These are phyloP conservation scores for Curvularia hawaiiensis DNA, from an alignment of 2,329 filamentous ascomycete genomes.

Conservation along the genomic window DNA sequence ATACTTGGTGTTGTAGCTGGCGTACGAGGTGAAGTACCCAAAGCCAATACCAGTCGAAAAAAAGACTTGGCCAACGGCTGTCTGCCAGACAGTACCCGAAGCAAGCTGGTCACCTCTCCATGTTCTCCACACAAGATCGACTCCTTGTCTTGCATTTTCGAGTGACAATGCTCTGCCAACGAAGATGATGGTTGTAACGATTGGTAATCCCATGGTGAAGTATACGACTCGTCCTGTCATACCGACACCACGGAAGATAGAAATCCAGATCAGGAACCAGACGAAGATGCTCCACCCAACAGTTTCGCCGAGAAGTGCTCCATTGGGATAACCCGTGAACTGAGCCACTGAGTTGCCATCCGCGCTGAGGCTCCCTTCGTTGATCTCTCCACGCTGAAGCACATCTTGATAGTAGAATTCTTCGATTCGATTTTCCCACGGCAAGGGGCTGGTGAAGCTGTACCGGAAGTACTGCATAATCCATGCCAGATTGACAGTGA, in stretches of 20 bases:
- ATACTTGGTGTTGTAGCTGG: slow-evolving; percentile 62
- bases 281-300: slow-evolving; percentile 64
- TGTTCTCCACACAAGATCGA: slow-evolving; percentile 56
- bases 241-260: slow-evolving; percentile 64
- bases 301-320: slow-evolving; percentile 59
- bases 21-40: slow-evolving; percentile 62
- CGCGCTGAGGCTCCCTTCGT: slow-evolving; percentile 40
- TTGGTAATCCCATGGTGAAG: slow-evolving; percentile 66
- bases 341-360: slow-evolving; percentile 48
- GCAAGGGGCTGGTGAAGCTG: slow-evolving; percentile 60
- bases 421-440: slow-evolving; percentile 58
- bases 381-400: slow-evolving; percentile 54
- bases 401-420: slow-evolving; percentile 60
- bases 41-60: slow-evolving; percentile 65
- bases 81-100: slow-evolving; percentile 62
- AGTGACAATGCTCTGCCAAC: slow-evolving; percentile 61
- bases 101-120: slow-evolving; percentile 59
- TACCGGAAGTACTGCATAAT: slow-evolving; percentile 65
- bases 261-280: slow-evolving; percentile 65
- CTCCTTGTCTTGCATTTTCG: slow-evolving; percentile 58
- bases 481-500: slow-evolving; percentile 62
- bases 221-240: slow-evolving; percentile 64
- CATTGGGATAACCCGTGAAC: slow-evolving; percentile 56
- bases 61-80: slow-evolving; percentile 65
- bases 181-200: slow-evolving; percentile 62